These are phyloP conservation scores for Colletotrichum scovillei DNA, from an alignment of 2,329 filamentous ascomycete species.

Conservation along the genomic window DNA sequence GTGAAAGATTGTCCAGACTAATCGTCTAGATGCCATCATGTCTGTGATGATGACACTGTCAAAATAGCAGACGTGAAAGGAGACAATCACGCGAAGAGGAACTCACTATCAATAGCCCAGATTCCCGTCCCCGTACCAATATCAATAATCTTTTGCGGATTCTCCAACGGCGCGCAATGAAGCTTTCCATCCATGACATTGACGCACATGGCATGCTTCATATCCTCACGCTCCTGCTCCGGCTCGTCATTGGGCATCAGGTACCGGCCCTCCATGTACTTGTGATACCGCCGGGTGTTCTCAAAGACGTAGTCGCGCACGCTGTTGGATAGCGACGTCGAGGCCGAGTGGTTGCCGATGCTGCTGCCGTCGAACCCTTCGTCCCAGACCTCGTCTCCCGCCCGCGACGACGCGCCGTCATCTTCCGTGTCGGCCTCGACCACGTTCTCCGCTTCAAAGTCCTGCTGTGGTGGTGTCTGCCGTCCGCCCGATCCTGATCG, in stretches of 20 bases:
- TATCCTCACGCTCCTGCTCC: slow-evolving; percentile 32
- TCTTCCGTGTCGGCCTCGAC: slow-evolving; percentile 27
- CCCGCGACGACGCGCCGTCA: neutral
- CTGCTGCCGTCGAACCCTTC: slow-evolving; percentile 20
- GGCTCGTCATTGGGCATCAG: slow-evolving; percentile 51
- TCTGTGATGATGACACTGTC: neutral
- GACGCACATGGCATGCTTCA: slow-evolving; percentile 39
- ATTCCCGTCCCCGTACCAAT: slow-evolving; percentile 57
- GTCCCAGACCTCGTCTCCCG: slow-evolving; percentile 7
- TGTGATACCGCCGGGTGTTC: slow-evolving; percentile 52
- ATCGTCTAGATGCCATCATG: neutral
- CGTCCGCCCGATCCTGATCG: neutral
- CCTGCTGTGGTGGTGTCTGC: neutral
- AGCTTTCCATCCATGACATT: slow-evolving; percentile 49
- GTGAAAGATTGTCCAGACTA: neutral
- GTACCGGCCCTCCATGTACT: slow-evolving; percentile 54
- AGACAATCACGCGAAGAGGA: slow-evolving; percentile 15
- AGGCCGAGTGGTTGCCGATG: slow-evolving; percentile 11
- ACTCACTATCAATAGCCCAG: slow-evolving; percentile 55
- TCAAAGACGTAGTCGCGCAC: slow-evolving; percentile 45
- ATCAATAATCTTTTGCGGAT: slow-evolving; percentile 55
- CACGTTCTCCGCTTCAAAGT: slow-evolving; percentile 12
- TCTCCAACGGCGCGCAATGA: slow-evolving; percentile 46
- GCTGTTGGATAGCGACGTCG: slow-evolving; percentile 26
- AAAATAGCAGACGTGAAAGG: neutral